Evolutionary conservation across 164 flowering plant genomes (phyloP).

Genomic region (Macadamia tetraphylla): DNA sequence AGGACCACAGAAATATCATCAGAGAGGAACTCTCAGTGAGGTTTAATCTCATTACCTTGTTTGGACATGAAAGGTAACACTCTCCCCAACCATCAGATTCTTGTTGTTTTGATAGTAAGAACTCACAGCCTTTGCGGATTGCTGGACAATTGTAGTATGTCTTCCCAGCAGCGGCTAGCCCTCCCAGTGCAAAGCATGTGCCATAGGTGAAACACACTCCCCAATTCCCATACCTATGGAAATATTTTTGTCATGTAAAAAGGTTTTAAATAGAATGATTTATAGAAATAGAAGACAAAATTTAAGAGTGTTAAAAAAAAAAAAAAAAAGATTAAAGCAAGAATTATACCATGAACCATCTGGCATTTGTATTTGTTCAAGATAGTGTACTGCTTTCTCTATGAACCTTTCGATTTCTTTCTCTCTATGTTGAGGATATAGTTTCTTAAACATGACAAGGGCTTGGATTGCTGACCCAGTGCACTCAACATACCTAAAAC

Average conservation of each 20-base stretch:
- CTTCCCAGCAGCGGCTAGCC: slow-evolving; percentile 35
- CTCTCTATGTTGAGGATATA: slow-evolving; percentile 26
- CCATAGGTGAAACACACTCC: slow-evolving; percentile 59
- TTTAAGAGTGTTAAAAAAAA: no score
- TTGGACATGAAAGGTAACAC: slow-evolving; percentile 48
- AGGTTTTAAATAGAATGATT: no score
- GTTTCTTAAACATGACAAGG: slow-evolving; percentile 26
- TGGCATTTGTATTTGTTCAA: slow-evolving; percentile 25
- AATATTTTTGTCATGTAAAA: neutral
- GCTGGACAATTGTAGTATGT: slow-evolving; percentile 30
- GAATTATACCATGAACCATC: slow-evolving; percentile 39
- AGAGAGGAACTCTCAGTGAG: no score
- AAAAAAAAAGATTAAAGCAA: no score
- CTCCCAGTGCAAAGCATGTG: slow-evolving; percentile 54
- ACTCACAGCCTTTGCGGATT: slow-evolving; percentile 43
- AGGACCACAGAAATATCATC: no score
- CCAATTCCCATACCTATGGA: slow-evolving; percentile 62
- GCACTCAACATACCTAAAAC: slow-evolving; percentile 40
- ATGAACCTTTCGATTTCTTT: slow-evolving; percentile 29
- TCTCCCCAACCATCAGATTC: slow-evolving; percentile 69
- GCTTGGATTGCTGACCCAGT: slow-evolving; percentile 35
- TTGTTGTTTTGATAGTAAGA: slow-evolving; percentile 42
- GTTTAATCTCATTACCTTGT: slow-evolving; percentile 30
- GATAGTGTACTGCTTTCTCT: slow-evolving; percentile 14
- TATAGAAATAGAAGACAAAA: no score